These are phyloP conservation scores for Calvatia gigantea DNA, from an alignment of 768 basidiomycete genomes.

Conservation along the genomic window DNA sequence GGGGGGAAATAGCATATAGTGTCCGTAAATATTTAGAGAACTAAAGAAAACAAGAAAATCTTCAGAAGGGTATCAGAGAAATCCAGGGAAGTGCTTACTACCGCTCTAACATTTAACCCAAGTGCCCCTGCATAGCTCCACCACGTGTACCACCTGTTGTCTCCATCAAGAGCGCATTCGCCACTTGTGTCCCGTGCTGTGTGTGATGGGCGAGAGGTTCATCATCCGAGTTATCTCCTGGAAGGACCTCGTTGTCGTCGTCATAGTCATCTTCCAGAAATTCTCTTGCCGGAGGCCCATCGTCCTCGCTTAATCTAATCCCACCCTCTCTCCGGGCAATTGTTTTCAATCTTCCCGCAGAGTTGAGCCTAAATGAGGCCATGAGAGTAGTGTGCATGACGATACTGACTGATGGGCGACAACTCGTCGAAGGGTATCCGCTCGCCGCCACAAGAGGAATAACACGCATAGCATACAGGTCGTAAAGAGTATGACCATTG, in stretches of 20 bases:
- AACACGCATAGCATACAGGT: constrained; percentile 53
- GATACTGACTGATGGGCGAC: constrained; percentile 59
- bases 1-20: neutral
- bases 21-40: neutral
- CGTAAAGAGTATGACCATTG: constrained; percentile 53
- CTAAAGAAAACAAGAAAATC: neutral
- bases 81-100: neutral
- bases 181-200: constrained; percentile 17
- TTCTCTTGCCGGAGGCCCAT: constrained; percentile 66
- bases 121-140: neutral
- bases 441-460: constrained; percentile 63
- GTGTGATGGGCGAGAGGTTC: constrained; percentile 27
- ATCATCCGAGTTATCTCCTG: constrained; percentile 20
- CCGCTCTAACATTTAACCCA: neutral
- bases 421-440: constrained; percentile 49
- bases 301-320: constrained; percentile 68
- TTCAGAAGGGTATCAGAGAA: neutral
- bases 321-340: constrained; percentile 50
- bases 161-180: neutral
- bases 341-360: constrained; percentile 50
- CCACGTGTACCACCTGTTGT: neutral
- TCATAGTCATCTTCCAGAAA: constrained; percentile 62
- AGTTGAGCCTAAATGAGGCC: neutral
- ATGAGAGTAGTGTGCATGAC: neutral
- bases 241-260: constrained; percentile 29